Percentiles rank a stretch among this genome's conserved stretches.
These are phyloP conservation scores for Wickerhamomyces sydowiorum DNA, from an alignment of 805 yeast species.

Conservation along the genomic window DNA sequence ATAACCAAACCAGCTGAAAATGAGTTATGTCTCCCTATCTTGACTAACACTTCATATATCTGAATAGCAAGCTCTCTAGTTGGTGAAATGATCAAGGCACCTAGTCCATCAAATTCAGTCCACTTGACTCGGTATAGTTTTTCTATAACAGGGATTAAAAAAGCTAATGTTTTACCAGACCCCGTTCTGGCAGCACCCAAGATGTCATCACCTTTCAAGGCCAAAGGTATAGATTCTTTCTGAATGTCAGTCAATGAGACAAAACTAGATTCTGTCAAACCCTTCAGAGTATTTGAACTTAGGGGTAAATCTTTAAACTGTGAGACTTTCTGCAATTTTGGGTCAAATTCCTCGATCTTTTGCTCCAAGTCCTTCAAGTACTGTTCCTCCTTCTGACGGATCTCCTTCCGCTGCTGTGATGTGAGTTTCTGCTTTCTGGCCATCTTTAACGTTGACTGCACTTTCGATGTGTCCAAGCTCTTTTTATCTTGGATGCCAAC, in stretches of 20 bases:
- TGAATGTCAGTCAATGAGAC: conserved; percentile 84
- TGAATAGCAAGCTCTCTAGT: conserved; percentile 69
- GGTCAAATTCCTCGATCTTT: conserved; percentile 50
- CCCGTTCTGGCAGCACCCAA: conserved; percentile 97
- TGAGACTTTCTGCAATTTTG: conserved; percentile 29
- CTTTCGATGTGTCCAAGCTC: neutral
- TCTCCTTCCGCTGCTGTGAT: conserved; percentile 30
- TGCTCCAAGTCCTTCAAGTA: conserved; percentile 38
- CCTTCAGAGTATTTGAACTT: conserved; percentile 55
- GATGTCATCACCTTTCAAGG: conserved; percentile 82
- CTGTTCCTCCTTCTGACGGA: conserved; percentile 30
- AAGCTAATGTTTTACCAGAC: conserved; percentile 91
- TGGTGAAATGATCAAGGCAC: conserved; percentile 68
- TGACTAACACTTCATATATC: conserved; percentile 60
- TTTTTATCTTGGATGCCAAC: neutral
- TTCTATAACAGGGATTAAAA: conserved; percentile 77
- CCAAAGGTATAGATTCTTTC: conserved; percentile 64
- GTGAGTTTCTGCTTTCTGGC: conserved; percentile 30
- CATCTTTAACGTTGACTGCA: conserved; percentile 18
- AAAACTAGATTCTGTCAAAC: conserved; percentile 75
- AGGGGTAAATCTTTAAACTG: conserved; percentile 79
- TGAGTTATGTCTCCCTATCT: conserved; percentile 56
- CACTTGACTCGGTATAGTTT: conserved; percentile 42
- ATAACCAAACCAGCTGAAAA: conserved; percentile 61
- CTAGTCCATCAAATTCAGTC: conserved; percentile 37